Evolutionary conservation across 2,329 filamentous ascomycete species (phyloP).

Genomic region (Paracoccidioides brasiliensis): DNA sequence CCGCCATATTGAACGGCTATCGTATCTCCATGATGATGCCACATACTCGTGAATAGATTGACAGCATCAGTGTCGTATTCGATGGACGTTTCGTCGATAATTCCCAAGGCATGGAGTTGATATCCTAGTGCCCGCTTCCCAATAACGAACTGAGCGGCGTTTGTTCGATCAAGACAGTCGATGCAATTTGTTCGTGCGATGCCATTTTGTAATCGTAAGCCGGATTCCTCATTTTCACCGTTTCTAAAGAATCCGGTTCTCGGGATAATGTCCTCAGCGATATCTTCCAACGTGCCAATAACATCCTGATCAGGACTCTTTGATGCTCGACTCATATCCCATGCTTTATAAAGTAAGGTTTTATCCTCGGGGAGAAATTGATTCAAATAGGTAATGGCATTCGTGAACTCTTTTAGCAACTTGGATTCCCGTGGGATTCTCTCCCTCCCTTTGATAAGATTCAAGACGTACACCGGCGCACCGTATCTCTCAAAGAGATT

Average conservation of each 20-base stretch:
- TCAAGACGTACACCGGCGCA: conserved; percentile 78
- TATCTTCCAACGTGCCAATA: conserved; percentile 77
- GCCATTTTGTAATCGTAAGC: conserved; percentile 69
- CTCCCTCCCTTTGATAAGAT: conserved; percentile 81
- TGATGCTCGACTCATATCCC: conserved; percentile 94
- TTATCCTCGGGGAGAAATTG: conserved; percentile 76
- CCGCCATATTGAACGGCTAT: conserved; percentile 97
- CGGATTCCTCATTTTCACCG: conserved; percentile 55
- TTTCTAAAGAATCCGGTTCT: conserved; percentile 93
- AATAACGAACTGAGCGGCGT: conserved; percentile 95
- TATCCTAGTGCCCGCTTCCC: conserved; percentile 86
- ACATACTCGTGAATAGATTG: conserved; percentile 96
- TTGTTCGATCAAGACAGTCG: conserved; percentile 91
- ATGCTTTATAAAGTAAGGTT: conserved; percentile 86
- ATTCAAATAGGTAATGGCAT: conserved; percentile 82
- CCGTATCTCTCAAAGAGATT: conserved; percentile 89
- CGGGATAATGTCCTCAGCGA: conserved; percentile 74
- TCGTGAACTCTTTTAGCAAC: conserved; percentile 72
- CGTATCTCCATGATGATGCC: conserved; percentile 92
- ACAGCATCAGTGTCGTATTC: conserved; percentile 93
- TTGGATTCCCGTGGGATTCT: conserved; percentile 85
- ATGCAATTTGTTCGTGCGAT: conserved; percentile 95
- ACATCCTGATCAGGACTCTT: conserved; percentile 90
- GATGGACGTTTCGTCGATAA: conserved; percentile 64
- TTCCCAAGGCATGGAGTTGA: conserved; percentile 81